Evolutionary conservation across 2,329 filamentous ascomycete species (phyloP).

Genomic region (Alternaria ventricosa): DNA sequence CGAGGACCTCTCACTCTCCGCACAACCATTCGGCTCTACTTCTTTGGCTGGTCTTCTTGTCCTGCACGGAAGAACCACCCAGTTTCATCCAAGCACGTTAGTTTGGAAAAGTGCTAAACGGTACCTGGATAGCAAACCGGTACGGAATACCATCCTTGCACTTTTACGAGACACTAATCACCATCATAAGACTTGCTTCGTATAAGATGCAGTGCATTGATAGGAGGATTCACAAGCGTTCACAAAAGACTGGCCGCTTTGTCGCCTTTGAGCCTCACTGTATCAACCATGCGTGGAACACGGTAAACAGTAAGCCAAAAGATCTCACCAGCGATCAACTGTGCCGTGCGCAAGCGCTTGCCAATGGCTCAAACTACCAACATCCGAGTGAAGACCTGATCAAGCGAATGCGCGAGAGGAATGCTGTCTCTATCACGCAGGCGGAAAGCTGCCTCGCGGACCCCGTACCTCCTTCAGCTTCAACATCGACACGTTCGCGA

Average conservation of each 20-base stretch:
- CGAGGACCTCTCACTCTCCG: background rate
- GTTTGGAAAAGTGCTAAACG: background rate
- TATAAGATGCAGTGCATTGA: background rate
- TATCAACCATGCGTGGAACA: background rate
- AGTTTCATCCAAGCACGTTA: background rate
- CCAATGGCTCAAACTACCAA: slow-evolving; percentile 10
- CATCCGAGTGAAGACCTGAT: background rate
- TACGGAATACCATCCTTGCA: background rate
- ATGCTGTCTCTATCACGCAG: background rate
- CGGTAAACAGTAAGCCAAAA: background rate
- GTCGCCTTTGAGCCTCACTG: background rate
- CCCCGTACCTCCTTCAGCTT: background rate
- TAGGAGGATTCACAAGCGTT: background rate
- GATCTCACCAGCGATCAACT: background rate
- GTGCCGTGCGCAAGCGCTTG: background rate
- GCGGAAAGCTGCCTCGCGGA: background rate
- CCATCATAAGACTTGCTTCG: background rate
- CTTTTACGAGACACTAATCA: background rate
- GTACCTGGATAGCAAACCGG: background rate
- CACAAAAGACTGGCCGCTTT: background rate
- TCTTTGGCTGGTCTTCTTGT: background rate
- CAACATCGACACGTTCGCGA: background rate
- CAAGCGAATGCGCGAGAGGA: background rate
- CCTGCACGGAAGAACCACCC: background rate
- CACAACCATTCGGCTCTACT: background rate